Base-by-base conservation (phyloP, 163 green algal species). In the Chlamydomonas reinhardtii region DNA sequence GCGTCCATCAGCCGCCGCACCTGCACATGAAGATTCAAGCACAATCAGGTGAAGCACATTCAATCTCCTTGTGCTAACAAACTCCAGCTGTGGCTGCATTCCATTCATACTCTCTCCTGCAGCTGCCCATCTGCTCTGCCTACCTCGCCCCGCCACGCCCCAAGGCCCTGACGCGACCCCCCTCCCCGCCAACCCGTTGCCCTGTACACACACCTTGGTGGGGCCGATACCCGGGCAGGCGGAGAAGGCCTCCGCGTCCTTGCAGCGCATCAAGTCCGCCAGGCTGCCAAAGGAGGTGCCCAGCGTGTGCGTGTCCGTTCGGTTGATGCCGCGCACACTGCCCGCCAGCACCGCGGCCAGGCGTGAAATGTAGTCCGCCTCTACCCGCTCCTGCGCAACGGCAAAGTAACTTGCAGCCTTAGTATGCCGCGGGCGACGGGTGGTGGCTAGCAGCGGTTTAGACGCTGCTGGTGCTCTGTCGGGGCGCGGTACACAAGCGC, bases 251-350 rank as follows among this genome's bases (percentile, higher is more conserved):
- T 96, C 91, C 62, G 88, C 62, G 6, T 86, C 80, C 15, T 2
- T 73, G 69, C 91, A 92, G 8, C 71, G 17, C 32, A 97, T 86
- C 54, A 96, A 91, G 72, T 90, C 93, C 19, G 91, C 94, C 48
- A 98, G 81, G 4, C 85, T 95, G 64, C 95, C 93, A 34, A 97
- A 90, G 14, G 16, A 31, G 34, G 80, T 77, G 43, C 81, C 87
- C 54, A 96, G 81, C 25, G 83, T 91, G 65, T 86, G 82, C 0
- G 92, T 96, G 78, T 99, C 97, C 0, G 95, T 98, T 37, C 92
- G 93, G 92, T 99, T 99, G 65, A 99, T 92, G n/a, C 97, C 96
- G 6, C 97, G 89, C 25, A 99, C 90, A 34, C 78, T 91, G 68
- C 85, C 84, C 8, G 95, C 98, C 19, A 99, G 88, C 14, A 91